Evolutionary conservation across 805 yeast genomes (phyloP).

Genomic region (Candida odintsovae): DNA sequence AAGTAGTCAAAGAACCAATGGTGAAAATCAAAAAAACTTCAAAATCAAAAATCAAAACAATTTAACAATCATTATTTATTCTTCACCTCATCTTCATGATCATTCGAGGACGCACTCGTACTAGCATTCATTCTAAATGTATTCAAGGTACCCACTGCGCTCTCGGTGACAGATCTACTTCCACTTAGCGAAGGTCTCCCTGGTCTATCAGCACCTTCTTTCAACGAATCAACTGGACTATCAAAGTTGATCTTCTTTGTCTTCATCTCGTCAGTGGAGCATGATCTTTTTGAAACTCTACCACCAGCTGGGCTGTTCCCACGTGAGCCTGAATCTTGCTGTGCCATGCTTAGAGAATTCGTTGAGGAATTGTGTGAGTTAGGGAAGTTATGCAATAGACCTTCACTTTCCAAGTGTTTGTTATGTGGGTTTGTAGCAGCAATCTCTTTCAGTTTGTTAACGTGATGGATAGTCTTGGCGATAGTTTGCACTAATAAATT

Average conservation of each 20-base stretch:
- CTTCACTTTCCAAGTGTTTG: conserved; percentile 17
- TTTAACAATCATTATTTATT: background rate
- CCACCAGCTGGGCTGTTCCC: conserved; percentile 2
- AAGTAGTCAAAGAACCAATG: background rate
- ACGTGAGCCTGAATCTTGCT: background rate
- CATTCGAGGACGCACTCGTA: background rate
- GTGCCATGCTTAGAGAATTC: background rate
- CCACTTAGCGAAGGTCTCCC: conserved; percentile 5
- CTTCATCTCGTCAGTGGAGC: conserved; percentile 10
- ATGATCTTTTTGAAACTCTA: conserved; percentile 5
- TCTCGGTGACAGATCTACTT: conserved; percentile 12
- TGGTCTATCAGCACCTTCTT: background rate
- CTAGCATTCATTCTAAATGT: conserved; percentile 1
- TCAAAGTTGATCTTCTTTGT: background rate
- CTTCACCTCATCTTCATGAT: background rate
- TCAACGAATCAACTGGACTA: background rate
- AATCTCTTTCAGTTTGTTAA: conserved; percentile 53
- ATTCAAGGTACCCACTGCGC: conserved; percentile 10
- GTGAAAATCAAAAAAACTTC: too few relatives aligned
- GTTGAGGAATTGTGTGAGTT: conserved; percentile 7
- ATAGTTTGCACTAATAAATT: conserved; percentile 75
- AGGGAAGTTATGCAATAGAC: conserved; percentile 4
- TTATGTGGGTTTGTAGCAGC: conserved; percentile 24
- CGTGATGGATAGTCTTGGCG: conserved; percentile 71
- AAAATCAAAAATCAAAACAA: background rate